Base-by-base conservation (phyloP, 345 rosid genomes). In the Eutrema yunnanense region DNA sequence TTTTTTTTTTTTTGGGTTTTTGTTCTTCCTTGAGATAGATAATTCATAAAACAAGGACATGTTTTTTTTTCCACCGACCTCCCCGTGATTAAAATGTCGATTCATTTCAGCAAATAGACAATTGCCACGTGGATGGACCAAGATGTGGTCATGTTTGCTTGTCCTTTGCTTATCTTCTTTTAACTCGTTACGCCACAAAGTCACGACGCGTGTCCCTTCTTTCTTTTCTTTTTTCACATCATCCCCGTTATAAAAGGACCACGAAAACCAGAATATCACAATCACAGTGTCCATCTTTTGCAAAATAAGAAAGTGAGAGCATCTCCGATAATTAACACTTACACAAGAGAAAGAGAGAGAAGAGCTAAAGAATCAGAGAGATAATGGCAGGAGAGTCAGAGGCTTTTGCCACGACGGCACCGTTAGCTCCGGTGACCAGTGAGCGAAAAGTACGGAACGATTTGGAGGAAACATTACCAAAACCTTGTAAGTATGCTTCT, bases 391-490 rank as follows among this genome's bases (percentile, higher is more conserved):
- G 43, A 6, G 70, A 55, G 65, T 37, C 58, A 2, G 80, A 74
- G 16, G 77, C 90, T 40, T 52, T 84, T 74, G 85, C 83, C 4
- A 86, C 85, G 10, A 79, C 75, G 67, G 97, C 98, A 10, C 87
- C 86, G 19, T 71, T 54, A 67, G 93, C 89, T 4, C 92, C 98
- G 44, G 83, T 88, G 38, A 90, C 98, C 29, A 57, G 42, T 29
- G 72, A 83, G 56, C 84, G 94, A 55, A 83, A 76, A 69, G 85
- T 93, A 29, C 79, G 92, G 1, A 51, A 37, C 54, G 88, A 88
- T 80, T 69, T 93, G 62, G 98, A 93, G 32, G 79, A 79, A n/a
- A 79, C 78, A 6, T 52, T 90, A 7, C 90, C 89, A 13, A 93
- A 93, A 69, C 96, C 98, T 33, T 89, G 97, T 89, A 84, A 72